phyloP scores from a whole-genome alignment of 257 asterid genomes.

The Mentha longifolia region DNA sequence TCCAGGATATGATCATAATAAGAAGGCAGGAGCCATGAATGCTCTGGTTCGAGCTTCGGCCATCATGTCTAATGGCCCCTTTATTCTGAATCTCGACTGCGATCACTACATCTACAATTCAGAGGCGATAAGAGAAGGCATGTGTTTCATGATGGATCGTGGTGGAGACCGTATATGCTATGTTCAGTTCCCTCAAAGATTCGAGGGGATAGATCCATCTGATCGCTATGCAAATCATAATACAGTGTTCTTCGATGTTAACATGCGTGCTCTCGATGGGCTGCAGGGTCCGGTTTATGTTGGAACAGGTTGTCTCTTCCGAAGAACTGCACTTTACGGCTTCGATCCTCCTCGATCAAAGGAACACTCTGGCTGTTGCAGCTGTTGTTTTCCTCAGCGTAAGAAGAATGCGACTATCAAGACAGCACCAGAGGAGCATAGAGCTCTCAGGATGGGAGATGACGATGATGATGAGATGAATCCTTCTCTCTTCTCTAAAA shows the following conservation, averaged over 20 bases:
- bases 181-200: constrained; percentile 84
- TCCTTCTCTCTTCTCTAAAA: constrained; percentile 66
- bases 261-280: constrained; percentile 91
- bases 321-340: constrained; percentile 80
- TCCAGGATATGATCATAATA: constrained; percentile 90
- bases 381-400: constrained; percentile 59
- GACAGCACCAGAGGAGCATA: constrained; percentile 63
- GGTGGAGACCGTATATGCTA: constrained; percentile 84
- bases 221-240: constrained; percentile 89
- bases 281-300: constrained; percentile 88
- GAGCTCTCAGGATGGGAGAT: constrained; percentile 77
- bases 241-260: constrained; percentile 85
- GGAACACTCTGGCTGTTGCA: constrained; percentile 70
- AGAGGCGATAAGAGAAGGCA: constrained; percentile 77
- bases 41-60: constrained; percentile 91
- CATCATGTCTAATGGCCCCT: constrained; percentile 92
- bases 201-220: constrained; percentile 88
- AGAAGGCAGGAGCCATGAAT: constrained; percentile 96
- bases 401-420: constrained; percentile 51
- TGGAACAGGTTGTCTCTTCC: constrained; percentile 87
- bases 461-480: constrained; percentile 71
- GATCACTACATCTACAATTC: constrained; percentile 93
- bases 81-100: constrained; percentile 85
- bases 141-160: constrained; percentile 91
- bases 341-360: constrained; percentile 86